phyloP scores from a whole-genome alignment of 1,284 basidiomycete genomes.

The Stygiomarasmius scandens region DNA sequence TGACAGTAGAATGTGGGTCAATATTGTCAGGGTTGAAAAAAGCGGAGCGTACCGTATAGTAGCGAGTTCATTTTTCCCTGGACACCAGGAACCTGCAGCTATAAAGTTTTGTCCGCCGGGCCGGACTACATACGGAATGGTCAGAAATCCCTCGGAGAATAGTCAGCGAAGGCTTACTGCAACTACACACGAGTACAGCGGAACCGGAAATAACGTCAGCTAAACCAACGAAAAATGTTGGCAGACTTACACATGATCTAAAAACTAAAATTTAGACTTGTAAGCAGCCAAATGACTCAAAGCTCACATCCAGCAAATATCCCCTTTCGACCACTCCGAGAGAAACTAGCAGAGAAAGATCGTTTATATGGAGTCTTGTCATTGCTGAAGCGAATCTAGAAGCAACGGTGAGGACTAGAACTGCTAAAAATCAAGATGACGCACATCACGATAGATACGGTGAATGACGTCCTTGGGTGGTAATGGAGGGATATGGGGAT shows the following conservation, averaged over 20 bases:
- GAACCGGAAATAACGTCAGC: constrained; percentile 20
- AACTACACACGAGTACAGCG: not conserved
- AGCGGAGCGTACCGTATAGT: constrained; percentile 71
- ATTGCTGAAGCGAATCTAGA: constrained; percentile 89
- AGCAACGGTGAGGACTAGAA: too few species aligned
- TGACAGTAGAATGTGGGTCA: constrained; percentile 27
- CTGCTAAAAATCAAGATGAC: constrained; percentile 27
- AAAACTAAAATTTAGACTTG: constrained; percentile 9
- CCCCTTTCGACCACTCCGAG: constrained; percentile 79
- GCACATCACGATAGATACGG: constrained; percentile 82
- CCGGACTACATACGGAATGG: constrained; percentile 49
- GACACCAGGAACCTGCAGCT: constrained; percentile 85
- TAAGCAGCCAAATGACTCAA: constrained; percentile 3
- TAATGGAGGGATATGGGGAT: constrained; percentile 80
- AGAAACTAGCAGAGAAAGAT: constrained; percentile 76
- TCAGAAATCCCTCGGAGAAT: not conserved
- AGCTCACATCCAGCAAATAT: constrained; percentile 75
- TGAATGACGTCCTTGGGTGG: constrained; percentile 87
- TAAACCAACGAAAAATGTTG: constrained; percentile 17
- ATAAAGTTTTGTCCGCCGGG: constrained; percentile 72
- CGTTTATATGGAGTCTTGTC: constrained; percentile 94
- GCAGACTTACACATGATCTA: constrained; percentile 53
- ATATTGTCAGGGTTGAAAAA: not conserved
- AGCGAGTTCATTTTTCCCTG: constrained; percentile 76
- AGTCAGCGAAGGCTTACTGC: too few species aligned